Evolutionary conservation across 2,329 filamentous ascomycete genomes (phyloP), one percentile per base, ranked within the genome.

Genomic region (Aspergillus uvarum): DNA sequence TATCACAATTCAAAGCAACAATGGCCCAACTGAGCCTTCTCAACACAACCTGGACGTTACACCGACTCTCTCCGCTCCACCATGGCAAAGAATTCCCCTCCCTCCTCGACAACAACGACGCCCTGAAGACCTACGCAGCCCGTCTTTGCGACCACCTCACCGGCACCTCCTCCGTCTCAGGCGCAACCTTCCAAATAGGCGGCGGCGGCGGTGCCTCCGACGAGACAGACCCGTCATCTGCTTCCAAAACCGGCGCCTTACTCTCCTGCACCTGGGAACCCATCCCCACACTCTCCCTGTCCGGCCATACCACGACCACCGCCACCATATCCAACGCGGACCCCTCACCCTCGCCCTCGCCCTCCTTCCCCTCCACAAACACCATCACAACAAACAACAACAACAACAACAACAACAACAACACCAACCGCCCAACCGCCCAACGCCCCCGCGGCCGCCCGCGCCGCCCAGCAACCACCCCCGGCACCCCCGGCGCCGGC

Each of bases 51-150:
- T 85, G 81, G 77, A 80, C 74, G n/a, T 71, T 82, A 54, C 81
- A 83, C 68, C 81, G 82, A 63, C 70, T 84, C 8, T 83, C 82
- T 4, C 82, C 82, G n/a, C 77, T 85, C 44, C 79, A 83, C 67
- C 79, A 83, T 65, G 76, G 73, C 59, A 74, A 75, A 47, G 72
- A 78, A 14, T 72, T 68, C 53, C 64, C 68, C 48, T 68, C 71
- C 7, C 69, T 78, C 29, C 64, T 78, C 51, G 65, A 70, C 56
- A 73, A 76, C 56, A 64, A 67, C 24, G 58, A 67, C 24, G 72
- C 74, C 21, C 70, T 83, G 14, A 75, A 76, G 19, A 72, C 73
- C 21, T 82, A 84, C 64, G 79, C 82, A 38, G 75, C 75, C 55
- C 77, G 80, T 4, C 72, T 85, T 6, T 76, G 75, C 53, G 80